phyloP scores from a whole-genome alignment of 2,329 filamentous ascomycete species.

The Ceratocystis colombiana region DNA sequence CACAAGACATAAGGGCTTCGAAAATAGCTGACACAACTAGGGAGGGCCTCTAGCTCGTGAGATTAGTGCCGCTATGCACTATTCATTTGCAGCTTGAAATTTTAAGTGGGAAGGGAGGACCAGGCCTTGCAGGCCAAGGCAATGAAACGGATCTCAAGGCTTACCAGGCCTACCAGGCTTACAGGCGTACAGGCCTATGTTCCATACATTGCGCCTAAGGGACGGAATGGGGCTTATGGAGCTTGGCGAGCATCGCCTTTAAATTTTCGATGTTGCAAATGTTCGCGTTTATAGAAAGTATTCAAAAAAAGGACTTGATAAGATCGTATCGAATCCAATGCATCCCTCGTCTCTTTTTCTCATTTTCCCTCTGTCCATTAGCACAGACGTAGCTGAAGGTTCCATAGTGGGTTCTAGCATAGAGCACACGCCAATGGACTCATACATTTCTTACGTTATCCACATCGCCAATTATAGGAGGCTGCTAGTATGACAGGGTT shows the following conservation, averaged over 20 bases:
- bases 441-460: not conserved
- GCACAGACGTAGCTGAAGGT: constrained; percentile 6
- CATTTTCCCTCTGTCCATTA: not conserved
- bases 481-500: constrained; percentile 4
- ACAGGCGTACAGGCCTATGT: not conserved
- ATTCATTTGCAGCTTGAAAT: constrained; percentile 9
- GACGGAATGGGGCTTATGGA: not conserved
- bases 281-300: not conserved
- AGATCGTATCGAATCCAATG: not conserved
- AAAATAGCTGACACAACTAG: not conserved
- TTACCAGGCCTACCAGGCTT: not conserved
- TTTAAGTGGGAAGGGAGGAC: constrained; percentile 2
- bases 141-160: constrained; percentile 8
- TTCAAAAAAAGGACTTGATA: constrained; percentile 3
- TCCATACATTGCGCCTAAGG: constrained; percentile 3
- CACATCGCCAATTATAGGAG: constrained; percentile 10
- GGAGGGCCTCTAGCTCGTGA: not conserved
- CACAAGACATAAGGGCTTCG: not conserved
- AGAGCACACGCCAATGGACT: not conserved
- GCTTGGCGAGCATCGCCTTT: too few species aligned
- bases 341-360: not conserved
- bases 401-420: not conserved
- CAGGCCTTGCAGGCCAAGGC: not conserved
- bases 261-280: too few species aligned
- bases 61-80: not conserved